phyloP scores from a whole-genome alignment of 371 early-diverging fungal genomes.

The Coemansia sp. region DNA sequence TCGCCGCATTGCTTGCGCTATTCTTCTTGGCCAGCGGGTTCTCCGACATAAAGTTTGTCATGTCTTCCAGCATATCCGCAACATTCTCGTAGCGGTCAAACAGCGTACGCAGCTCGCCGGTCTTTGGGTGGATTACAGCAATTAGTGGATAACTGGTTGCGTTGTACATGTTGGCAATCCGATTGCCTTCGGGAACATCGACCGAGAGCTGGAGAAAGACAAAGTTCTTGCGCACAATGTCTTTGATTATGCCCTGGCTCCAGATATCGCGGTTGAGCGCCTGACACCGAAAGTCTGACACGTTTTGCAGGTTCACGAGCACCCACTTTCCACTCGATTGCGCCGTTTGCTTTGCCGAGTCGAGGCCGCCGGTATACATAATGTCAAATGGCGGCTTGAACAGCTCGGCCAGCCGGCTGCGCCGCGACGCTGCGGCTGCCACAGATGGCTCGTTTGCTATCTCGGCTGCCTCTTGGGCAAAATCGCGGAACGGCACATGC shows the following conservation, averaged over 20 bases:
- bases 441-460: slow-evolving; percentile 34
- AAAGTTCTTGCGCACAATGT: slow-evolving; percentile 75
- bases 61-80: slow-evolving; percentile 69
- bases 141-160: slow-evolving; percentile 75
- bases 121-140: slow-evolving; percentile 87
- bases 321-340: slow-evolving; percentile 73
- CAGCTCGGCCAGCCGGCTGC: slow-evolving; percentile 57
- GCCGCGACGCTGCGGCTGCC: slow-evolving; percentile 37
- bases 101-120: slow-evolving; percentile 61
- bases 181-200: slow-evolving; percentile 69
- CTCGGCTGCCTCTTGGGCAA: slow-evolving; percentile 52
- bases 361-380: slow-evolving; percentile 77
- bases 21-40: slow-evolving; percentile 23
- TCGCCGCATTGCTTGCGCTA: slow-evolving; percentile 10
- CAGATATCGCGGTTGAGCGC: slow-evolving; percentile 90
- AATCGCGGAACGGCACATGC: slow-evolving; percentile 44
- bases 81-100: slow-evolving; percentile 35
- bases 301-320: slow-evolving; percentile 84
- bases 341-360: slow-evolving; percentile 74
- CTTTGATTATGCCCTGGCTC: slow-evolving; percentile 76
- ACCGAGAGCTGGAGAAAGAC: slow-evolving; percentile 76
- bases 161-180: slow-evolving; percentile 73
- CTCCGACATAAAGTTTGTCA: slow-evolving; percentile 58
- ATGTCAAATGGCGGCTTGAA: slow-evolving; percentile 88
- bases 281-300: slow-evolving; percentile 83